Base-by-base conservation (phyloP, 768 basidiomycete genomes). In the Termitomyces sp. region DNA sequence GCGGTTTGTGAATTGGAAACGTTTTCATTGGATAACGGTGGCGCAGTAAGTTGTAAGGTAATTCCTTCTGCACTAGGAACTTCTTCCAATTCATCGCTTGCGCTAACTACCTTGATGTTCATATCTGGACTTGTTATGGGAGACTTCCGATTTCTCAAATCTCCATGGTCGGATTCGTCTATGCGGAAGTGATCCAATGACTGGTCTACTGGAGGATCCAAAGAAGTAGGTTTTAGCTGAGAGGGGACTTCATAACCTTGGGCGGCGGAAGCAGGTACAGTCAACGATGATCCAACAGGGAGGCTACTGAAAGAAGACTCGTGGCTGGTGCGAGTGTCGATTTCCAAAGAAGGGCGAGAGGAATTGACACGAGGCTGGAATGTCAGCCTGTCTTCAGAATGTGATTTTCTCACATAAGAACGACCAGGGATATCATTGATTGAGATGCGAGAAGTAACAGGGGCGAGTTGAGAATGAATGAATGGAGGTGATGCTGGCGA, bases 321-420 rank as follows among this genome's bases (percentile, higher is more conserved):
- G 2, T 64, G 69, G 59, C 78, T 84, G 39, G 69, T 71, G 51
- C 75, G 75, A 45, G 79, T 78, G 24, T 77, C 75, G 7, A 69
- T 70, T 15, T 82, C 78, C 20, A 78, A 58, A 22, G 83, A 84
- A 54, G 72, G 73, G n/a, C 75, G 73, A 11, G 77, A 74, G 6
- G 76, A 74, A 58, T 82, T 79, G 11, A 80, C 69, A 20, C 73
- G 63, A 18, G 86, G 87, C 58, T 87, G 83, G 61, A 88, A 87
- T 1, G 85, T 83, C 33, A 85, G 61, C 34, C 70, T 75, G 11
- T 76, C 82, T 52, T 87, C 84, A 42, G 69, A 68, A 4, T 78
- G 78, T 49, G 71, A 72, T 42, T 70, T 70, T 60, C 72, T 73
- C 34, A 71, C 67, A 30, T 75, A 64, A 18, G 79, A 75, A 42